These are phyloP conservation scores for Penicillium sp. DNA, from an alignment of 2,329 filamentous ascomycete genomes.

Conservation along the genomic window DNA sequence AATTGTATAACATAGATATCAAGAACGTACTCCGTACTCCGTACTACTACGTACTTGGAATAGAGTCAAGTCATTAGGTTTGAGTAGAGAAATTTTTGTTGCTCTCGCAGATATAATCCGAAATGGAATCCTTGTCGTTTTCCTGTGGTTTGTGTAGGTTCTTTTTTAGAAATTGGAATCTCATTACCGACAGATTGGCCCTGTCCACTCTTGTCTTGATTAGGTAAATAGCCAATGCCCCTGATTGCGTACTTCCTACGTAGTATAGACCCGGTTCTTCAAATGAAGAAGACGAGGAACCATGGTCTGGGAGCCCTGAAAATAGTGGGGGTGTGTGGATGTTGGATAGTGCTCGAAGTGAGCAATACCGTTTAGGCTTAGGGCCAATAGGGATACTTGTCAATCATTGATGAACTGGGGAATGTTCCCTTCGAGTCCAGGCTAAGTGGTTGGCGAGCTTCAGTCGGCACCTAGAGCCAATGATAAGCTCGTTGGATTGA, in stretches of 20 bases:
- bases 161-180: not conserved
- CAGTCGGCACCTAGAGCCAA: conserved; percentile 23
- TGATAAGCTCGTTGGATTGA: conserved; percentile 16
- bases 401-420: conserved; percentile 31
- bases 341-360: conserved; percentile 9
- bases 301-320: conserved; percentile 30
- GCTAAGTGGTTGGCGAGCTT: conserved; percentile 24
- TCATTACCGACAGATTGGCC: not conserved
- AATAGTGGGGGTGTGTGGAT: conserved; percentile 24
- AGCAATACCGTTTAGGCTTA: conserved; percentile 15
- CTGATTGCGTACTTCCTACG: conserved; percentile 25
- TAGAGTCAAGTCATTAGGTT: no score
- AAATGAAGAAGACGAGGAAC: conserved; percentile 27
- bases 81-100: no score
- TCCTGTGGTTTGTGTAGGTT: not conserved
- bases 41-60: no score
- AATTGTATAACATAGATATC: not conserved
- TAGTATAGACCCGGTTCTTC: conserved; percentile 24
- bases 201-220: not conserved
- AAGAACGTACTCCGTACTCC: no score
- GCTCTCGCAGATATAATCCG: no score
- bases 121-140: not conserved
- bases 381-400: conserved; percentile 19
- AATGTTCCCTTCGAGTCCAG: conserved; percentile 16
- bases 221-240: conserved; percentile 18